Base-by-base conservation (phyloP, 805 yeast species). In the Isabelozyma rhagii region DNA sequence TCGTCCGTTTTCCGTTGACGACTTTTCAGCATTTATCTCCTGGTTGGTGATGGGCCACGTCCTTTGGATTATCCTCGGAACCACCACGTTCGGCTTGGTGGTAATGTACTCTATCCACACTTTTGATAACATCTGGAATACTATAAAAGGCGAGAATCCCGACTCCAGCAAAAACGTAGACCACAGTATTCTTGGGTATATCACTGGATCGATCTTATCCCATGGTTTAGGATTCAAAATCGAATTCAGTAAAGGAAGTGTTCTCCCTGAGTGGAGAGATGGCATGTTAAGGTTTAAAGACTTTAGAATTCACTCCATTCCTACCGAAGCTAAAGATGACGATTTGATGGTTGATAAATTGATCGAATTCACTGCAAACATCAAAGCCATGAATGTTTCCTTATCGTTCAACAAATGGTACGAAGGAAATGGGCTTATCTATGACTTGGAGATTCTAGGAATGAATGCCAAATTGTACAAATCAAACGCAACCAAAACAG, bases 11-110 rank as follows among this genome's bases (percentile, higher is more conserved):
- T 71, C 79, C 29, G 56, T 73, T 13, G 83, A 79, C 55, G 83
- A 80, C 50, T 60, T 79, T 14, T 76, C 81, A 2, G 84, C 85
- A 0, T 77, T 81, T 56, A 67, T 77, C 8, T 79, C 84, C 4
- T 81, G 83, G 83, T 61, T 79, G 10, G 70, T 81, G 29, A 78
- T 81, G 82, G 85, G 84, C 0, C 77, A 80, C 55, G 63, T 79
- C 17, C 59, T 81, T 38, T 80, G 83, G 83, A 67, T 81, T 14
- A 59, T 79, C 11, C 64, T 81, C 48, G 85, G 85, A 3, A 81
- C 85, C 3, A 81, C 85, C 8, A 81, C 84, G 1, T 81, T 80
- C 58, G 75, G 74, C 8, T 74, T 82, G 38, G 67, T 73, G 31
- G 52, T 75, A 6, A 68, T 81, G 59, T 79, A 80, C 56, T 55